These are phyloP conservation scores for Pulveroboletus ravenelii DNA, from an alignment of 768 basidiomycete genomes.

Conservation along the genomic window DNA sequence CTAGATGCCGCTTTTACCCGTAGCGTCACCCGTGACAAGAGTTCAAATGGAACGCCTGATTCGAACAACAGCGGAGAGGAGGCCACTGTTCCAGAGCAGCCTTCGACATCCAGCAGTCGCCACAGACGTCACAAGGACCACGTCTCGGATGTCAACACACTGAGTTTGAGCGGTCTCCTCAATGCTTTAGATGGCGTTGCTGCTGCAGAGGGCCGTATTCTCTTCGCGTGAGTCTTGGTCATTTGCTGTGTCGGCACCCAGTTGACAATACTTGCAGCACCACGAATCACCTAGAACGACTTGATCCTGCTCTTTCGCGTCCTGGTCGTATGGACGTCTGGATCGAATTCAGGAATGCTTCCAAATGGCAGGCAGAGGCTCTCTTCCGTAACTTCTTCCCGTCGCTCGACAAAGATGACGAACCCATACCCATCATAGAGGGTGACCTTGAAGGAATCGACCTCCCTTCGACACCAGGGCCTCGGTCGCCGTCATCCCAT, in stretches of 20 bases:
- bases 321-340: constrained; percentile 92
- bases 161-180: constrained; percentile 75
- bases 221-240: constrained; percentile 70
- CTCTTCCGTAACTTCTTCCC: constrained; percentile 92
- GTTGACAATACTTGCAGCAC: constrained; percentile 43
- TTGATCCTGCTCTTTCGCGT: constrained; percentile 88
- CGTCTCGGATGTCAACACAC: constrained; percentile 73
- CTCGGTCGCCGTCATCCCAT: constrained; percentile 40
- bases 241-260: neutral
- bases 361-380: constrained; percentile 79
- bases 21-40: constrained; percentile 62
- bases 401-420: constrained; percentile 51
- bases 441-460: constrained; percentile 47
- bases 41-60: constrained; percentile 42
- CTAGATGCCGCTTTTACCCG: constrained; percentile 86
- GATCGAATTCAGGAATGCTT: constrained; percentile 86
- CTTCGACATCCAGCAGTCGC: constrained; percentile 34
- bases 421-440: constrained; percentile 27
- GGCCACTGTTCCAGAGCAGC: constrained; percentile 26
- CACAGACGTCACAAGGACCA: constrained; percentile 49
- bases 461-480: constrained; percentile 35
- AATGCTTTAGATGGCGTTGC: constrained; percentile 86
- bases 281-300: constrained; percentile 85
- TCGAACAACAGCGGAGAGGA: constrained; percentile 33
- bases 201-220: constrained; percentile 79